phyloP scores from a whole-genome alignment of 495 filamentous ascomycete species.

The Penicillium egyptiacum region DNA sequence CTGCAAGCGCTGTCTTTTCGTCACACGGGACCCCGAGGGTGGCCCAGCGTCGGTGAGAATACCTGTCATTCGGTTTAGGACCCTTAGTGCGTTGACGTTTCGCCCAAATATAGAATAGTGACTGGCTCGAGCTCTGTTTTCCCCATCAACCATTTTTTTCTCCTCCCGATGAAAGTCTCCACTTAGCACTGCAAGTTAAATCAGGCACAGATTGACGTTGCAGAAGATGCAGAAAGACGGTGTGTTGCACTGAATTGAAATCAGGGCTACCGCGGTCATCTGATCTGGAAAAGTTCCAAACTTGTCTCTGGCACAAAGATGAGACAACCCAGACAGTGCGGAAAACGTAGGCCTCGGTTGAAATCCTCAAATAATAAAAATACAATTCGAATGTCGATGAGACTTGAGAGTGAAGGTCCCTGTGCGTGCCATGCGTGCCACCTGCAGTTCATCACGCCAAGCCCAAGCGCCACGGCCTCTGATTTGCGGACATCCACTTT shows the following conservation, averaged over 20 bases:
- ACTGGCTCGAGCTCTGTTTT: constrained; percentile 1
- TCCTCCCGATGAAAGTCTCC: background rate
- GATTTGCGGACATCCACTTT: constrained; percentile 23
- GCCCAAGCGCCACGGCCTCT: constrained; percentile 8
- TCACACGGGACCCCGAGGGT: constrained; percentile 23
- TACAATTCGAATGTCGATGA: constrained; percentile 22
- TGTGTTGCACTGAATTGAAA: constrained; percentile 7
- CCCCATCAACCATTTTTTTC: background rate
- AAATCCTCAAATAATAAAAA: background rate
- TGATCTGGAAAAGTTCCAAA: constrained; percentile 19
- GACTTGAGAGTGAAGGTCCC: constrained; percentile 8
- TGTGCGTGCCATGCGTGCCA: constrained; percentile 22
- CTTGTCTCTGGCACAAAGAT: constrained; percentile 12
- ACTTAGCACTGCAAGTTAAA: constrained; percentile 15
- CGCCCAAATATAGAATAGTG: constrained; percentile 28
- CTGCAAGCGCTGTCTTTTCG: constrained; percentile 40
- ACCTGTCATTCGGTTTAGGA: constrained; percentile 9
- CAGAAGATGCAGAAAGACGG: background rate
- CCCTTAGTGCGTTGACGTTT: background rate
- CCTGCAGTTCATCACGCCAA: constrained; percentile 35
- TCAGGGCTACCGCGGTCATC: constrained; percentile 21
- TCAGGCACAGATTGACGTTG: background rate
- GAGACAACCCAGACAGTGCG: constrained; percentile 1
- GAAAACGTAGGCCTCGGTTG: background rate
- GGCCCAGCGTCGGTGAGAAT: constrained; percentile 11